Evolutionary conservation across 805 yeast genomes (phyloP), one percentile per base, ranked within the genome.

Genomic region (Saturnispora kantuleensis): DNA sequence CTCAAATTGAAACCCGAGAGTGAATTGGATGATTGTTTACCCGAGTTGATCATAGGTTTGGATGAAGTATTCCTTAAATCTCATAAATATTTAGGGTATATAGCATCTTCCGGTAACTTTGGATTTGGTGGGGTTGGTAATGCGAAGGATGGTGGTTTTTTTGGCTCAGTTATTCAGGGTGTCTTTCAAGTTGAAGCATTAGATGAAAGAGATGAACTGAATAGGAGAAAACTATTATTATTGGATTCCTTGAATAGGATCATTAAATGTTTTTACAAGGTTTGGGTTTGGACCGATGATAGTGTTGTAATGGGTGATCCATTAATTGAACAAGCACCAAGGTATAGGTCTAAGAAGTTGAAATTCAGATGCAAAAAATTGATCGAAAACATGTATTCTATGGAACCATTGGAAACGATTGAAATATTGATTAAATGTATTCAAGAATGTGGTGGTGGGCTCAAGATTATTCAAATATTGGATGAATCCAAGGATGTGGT

Each of bases 401-500:
- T 84, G 13, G 96, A 88, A 54, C 79, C 90, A 13, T 64, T 77
- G 41, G 90, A 86, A 54, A 77, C 81, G 0, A 62, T 87, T 46
- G 94, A 84, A 54, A 71, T 79, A 7, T 60, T 89, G 47, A 70
- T 86, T 13, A 58, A 58, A 13, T 54, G 62, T 10, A 15, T 16
- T 9, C 62, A 60, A 16, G 50, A 52, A 54, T 13, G 53, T 58
- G 5, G 48, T 49, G 41, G 47, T 11, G 44, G 49, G 12, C 30
- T 52, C 53, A 82, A 80, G 51, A 56, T 85, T 1, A 60, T 85
- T n/a, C 87, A 84, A 58, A 80, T 84, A 2, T 64, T 89, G 40
- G 96, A 89, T 62, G 90, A 93, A 0, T 83, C 95, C 7, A 76
- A 84, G 50, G 84, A 95, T 0, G 84, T 79, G 46, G 54, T 76